Evolutionary conservation across 495 filamentous ascomycete genomes (phyloP).

Genomic region (Trichoderma virens): DNA sequence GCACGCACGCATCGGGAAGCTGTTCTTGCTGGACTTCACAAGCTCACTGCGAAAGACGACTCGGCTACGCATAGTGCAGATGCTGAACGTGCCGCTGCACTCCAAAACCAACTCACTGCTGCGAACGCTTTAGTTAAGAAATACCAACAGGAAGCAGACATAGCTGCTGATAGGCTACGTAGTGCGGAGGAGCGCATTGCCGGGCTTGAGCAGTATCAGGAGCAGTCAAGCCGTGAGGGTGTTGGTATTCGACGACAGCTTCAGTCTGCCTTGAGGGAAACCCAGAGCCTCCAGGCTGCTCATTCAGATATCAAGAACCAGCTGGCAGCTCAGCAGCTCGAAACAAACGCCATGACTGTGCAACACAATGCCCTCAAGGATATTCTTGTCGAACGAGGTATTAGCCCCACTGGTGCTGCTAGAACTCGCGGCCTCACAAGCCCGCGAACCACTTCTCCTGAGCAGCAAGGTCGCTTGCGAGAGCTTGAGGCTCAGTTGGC

Average conservation of each 20-base stretch:
- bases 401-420: slow-evolving; percentile 53
- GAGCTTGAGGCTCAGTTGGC: slow-evolving; percentile 90
- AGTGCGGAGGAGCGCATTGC: slow-evolving; percentile 94
- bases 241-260: slow-evolving; percentile 83
- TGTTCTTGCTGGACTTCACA: slow-evolving; percentile 75
- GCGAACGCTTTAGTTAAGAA: slow-evolving; percentile 74
- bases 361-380: slow-evolving; percentile 90
- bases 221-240: slow-evolving; percentile 88
- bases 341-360: slow-evolving; percentile 81
- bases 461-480: slow-evolving; percentile 63
- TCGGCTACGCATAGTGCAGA: slow-evolving; percentile 45
- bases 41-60: slow-evolving; percentile 47
- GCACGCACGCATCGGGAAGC: slow-evolving; percentile 79
- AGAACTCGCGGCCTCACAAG: slow-evolving; percentile 42
- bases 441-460: slow-evolving; percentile 71
- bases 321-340: slow-evolving; percentile 74
- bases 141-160: slow-evolving; percentile 85
- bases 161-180: slow-evolving; percentile 78
- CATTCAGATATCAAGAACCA: slow-evolving; percentile 73
- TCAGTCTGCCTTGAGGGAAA: slow-evolving; percentile 72
- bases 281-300: slow-evolving; percentile 63
- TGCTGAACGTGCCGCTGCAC: slow-evolving; percentile 65
- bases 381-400: slow-evolving; percentile 78
- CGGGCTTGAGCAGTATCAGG: slow-evolving; percentile 91
- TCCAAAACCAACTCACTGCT: slow-evolving; percentile 71